Evolutionary conservation across 176 grass and related monocot genomes (phyloP).

Genomic region (barley (Hordeum vulgare)): DNA sequence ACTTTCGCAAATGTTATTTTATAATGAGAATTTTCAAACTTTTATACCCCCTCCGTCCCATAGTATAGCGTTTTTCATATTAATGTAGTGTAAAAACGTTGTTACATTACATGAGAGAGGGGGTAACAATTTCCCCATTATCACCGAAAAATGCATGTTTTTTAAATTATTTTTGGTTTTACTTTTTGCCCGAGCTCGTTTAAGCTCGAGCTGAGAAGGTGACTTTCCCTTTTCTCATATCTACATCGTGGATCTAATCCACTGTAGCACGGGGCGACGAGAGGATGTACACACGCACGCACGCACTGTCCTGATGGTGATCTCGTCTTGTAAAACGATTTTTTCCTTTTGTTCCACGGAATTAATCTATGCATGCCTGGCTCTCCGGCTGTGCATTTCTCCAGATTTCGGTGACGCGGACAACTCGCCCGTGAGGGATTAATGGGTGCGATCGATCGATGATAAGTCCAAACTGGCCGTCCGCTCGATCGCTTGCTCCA

Average conservation of each 20-base stretch:
- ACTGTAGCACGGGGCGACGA: not conserved
- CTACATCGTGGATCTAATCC: not conserved
- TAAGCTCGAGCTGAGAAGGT: too few species aligned
- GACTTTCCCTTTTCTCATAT: not conserved
- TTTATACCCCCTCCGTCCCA: too few species aligned
- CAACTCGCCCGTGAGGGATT: not conserved
- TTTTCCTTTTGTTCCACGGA: not conserved
- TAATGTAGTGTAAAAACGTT: too few species aligned
- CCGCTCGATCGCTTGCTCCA: not conserved
- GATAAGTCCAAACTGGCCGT: not conserved
- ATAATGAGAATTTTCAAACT: too few species aligned
- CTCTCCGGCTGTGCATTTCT: not conserved
- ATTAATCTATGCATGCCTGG: not conserved
- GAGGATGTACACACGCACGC: not conserved
- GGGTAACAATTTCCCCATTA: too few species aligned
- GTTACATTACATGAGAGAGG: too few species aligned
- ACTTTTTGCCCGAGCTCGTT: too few species aligned
- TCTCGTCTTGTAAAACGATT: not conserved
- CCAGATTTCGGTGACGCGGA: not conserved
- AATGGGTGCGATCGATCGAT: not conserved
- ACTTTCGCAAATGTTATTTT: too few species aligned
- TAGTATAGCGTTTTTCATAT: too few species aligned
- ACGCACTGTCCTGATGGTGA: not conserved
- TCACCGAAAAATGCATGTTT: too few species aligned
- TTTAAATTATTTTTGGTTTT: too few species aligned